These are phyloP conservation scores for Vicia sativa DNA, from an alignment of 306 rosid species.

Conservation along the genomic window DNA sequence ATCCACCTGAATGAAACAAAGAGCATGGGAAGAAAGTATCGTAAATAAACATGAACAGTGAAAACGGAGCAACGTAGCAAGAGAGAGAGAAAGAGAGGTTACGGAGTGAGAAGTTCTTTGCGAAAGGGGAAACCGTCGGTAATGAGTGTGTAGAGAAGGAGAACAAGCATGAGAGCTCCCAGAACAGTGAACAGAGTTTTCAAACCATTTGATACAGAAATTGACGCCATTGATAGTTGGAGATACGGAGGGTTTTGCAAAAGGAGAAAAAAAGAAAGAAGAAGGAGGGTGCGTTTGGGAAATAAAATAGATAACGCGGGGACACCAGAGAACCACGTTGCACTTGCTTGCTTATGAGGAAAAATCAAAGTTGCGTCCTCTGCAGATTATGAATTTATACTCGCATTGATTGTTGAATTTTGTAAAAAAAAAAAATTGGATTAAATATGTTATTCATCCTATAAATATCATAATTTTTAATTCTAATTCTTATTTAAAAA, in stretches of 20 bases:
- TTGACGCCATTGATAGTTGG: constrained; percentile 49
- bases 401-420: too few relatives aligned
- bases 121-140: constrained; percentile 72
- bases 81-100: constrained; percentile 28
- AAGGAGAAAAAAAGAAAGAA: background rate
- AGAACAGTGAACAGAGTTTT: constrained; percentile 49
- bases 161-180: constrained; percentile 55
- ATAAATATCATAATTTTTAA: too few relatives aligned
- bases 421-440: too few relatives aligned
- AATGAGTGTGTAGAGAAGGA: constrained; percentile 58
- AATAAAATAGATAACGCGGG: background rate
- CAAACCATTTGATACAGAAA: constrained; percentile 44
- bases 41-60: too few relatives aligned
- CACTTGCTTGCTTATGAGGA: background rate
- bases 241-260: background rate
- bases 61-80: background rate
- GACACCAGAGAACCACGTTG: constrained; percentile 41
- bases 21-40: background rate
- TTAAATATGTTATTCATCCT: too few relatives aligned
- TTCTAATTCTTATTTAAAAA: too few relatives aligned
- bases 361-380: background rate
- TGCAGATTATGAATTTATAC: too few relatives aligned
- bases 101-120: constrained; percentile 67
- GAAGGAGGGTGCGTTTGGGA: background rate
- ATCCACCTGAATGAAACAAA: constrained; percentile 69